These are phyloP conservation scores for Gossypium arboreum DNA, from an alignment of 345 rosid species.

Conservation along the genomic window DNA sequence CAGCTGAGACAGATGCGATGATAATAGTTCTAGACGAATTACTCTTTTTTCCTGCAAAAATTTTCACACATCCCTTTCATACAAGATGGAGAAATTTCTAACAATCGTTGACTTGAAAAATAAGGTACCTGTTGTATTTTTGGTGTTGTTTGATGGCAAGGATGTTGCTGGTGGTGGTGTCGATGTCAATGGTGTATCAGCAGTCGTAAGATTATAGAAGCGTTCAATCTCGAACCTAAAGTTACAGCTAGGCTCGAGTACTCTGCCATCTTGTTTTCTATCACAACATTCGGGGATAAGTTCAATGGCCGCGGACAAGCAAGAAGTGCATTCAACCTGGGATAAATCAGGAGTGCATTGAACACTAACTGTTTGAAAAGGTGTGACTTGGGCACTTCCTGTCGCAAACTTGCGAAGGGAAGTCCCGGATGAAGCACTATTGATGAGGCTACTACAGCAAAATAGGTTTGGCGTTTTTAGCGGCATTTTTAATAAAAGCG, in stretches of 20 bases:
- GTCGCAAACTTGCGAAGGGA: conserved; percentile 22
- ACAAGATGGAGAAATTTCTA: not conserved
- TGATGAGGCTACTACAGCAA: not conserved
- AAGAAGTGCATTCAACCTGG: conserved; percentile 7
- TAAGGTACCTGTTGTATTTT: not conserved
- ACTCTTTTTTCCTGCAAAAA: conserved; percentile 19
- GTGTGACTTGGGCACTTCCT: not conserved
- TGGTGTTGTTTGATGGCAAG: not conserved
- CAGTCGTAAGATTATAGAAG: conserved; percentile 16
- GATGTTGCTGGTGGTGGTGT: not conserved
- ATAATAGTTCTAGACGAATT: conserved; percentile 7
- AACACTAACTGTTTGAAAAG: conserved; percentile 17
- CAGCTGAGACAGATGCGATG: conserved; percentile 2
- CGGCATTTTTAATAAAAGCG: no score
- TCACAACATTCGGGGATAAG: not conserved
- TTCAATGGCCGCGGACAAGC: conserved; percentile 3
- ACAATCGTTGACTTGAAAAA: not conserved
- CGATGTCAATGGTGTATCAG: not conserved
- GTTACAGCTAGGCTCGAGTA: conserved; percentile 24
- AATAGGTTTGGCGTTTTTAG: no score
- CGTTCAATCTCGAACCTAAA: conserved; percentile 26
- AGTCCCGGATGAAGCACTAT: conserved; percentile 21
- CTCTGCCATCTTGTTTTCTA: conserved; percentile 21
- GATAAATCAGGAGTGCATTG: conserved; percentile 46
- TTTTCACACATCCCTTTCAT: not conserved